A percentile compares a stretch with the other conserved stretches of the same genome.
Evolutionary conservation across 192 early-diverging fungal species (phyloP).

Genomic region (Oehlia diaphana): DNA sequence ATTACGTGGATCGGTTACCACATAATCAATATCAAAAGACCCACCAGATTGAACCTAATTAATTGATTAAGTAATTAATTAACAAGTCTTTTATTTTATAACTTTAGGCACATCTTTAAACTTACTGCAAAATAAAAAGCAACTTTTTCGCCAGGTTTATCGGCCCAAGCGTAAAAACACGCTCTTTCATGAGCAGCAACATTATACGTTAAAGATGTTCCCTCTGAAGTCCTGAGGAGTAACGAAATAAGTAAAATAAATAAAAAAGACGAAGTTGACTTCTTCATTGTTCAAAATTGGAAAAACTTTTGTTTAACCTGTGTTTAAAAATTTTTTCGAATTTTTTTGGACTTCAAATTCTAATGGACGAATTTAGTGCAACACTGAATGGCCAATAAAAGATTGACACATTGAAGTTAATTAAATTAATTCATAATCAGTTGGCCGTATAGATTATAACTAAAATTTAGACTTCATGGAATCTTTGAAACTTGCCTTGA

Average conservation of each 20-base stretch:
- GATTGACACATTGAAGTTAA: too few relatives aligned
- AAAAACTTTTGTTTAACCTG: too few relatives aligned
- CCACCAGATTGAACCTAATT: slow-evolving; percentile 92
- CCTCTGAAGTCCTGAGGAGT: slow-evolving; percentile 35
- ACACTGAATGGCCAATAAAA: too few relatives aligned
- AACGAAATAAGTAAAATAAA: background rate
- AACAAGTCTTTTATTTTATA: background rate
- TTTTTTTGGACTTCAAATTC: background rate
- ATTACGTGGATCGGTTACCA: slow-evolving; percentile 74
- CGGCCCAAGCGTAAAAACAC: slow-evolving; percentile 88
- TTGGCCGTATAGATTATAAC: too few relatives aligned
- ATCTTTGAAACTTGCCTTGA: too few relatives aligned
- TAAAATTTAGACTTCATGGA: too few relatives aligned
- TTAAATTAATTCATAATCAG: too few relatives aligned
- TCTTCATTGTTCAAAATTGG: background rate
- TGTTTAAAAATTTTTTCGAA: too few relatives aligned
- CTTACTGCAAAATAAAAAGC: slow-evolving; percentile 98
- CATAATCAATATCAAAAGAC: slow-evolving; percentile 95
- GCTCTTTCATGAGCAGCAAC: slow-evolving; percentile 87
- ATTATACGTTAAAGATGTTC: slow-evolving; percentile 74
- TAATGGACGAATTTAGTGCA: background rate
- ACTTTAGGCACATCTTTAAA: slow-evolving; percentile 4
- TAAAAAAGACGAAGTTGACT: background rate
- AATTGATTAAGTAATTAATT: background rate
- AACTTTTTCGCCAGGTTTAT: slow-evolving; percentile 84